Conservation (phyloP, 768 basidiomycete species). For the Mycena galopus region DNA sequence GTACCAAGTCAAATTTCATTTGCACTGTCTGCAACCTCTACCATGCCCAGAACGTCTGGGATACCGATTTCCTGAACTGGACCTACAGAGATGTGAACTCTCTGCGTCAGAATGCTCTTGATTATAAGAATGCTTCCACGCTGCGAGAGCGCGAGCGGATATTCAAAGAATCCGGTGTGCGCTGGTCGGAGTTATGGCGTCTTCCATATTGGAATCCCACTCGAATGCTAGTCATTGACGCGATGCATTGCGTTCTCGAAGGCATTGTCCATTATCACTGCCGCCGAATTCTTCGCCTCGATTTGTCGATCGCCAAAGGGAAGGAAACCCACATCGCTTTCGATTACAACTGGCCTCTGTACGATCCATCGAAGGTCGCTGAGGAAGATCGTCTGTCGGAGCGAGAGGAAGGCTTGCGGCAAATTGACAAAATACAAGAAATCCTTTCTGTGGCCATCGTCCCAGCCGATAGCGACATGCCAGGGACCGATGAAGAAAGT, state of each 20-base stretch:
- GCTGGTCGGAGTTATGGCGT: no score
- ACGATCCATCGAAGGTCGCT: not conserved
- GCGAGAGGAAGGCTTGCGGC: not conserved
- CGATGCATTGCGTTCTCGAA: conserved; percentile 47
- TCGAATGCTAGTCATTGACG: conserved; percentile 40
- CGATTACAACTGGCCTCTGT: not conserved
- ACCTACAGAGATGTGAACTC: not conserved
- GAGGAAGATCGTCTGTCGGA: not conserved
- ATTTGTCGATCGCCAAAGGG: not conserved
- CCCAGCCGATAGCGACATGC: not conserved
- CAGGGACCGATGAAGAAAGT: no score
- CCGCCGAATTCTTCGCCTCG: conserved; percentile 25
- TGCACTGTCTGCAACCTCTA: conserved; percentile 42
- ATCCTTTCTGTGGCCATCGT: not conserved
- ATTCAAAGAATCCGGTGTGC: no score
- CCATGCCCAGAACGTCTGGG: conserved; percentile 7
- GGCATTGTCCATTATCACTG: no score
- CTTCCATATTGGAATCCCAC: conserved; percentile 45
- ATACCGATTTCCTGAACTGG: conserved; percentile 23
- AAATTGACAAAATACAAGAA: not conserved
- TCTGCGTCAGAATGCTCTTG: conserved; percentile 21
- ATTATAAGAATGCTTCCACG: conserved; percentile 1
- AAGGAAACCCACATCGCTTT: not conserved
- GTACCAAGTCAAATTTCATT: no score
- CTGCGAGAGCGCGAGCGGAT: no score